Base-by-base conservation (phyloP, 495 filamentous ascomycete species). In the Rhizodiscina lignyota region DNA sequence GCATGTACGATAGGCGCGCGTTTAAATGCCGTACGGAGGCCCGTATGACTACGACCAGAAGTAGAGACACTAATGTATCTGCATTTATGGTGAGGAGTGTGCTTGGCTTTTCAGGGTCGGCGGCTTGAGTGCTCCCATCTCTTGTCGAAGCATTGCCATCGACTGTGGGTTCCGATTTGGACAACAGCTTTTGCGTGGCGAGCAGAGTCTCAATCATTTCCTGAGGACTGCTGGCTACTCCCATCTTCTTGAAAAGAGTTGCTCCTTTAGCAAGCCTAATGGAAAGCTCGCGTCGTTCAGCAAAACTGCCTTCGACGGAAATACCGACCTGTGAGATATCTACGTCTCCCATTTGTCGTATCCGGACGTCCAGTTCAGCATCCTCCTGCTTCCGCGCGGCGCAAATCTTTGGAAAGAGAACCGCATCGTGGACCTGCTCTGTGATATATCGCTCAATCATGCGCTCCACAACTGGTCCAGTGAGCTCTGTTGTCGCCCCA, bases 251-350 rank as follows among this genome's bases (percentile, higher is more conserved):
- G 54, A 96, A 94, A 39, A 84, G 81, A 31, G 92, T 83, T 4
- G 93, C 80, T 2, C 79, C 91, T 39, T 68, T 73, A 5, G 65
- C 62, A 4, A 99, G 62, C 18, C 83, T 68, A 11, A 67, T 58
- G 10, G 77, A 65, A 18, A 93, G 60, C 47, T 82, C 76, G 35
- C 76, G 68, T 48, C 84, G 92, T 8, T 68, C 77, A 41, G 61
- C 60, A 24, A 63, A 64, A 1, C 81, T 82, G 17, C 71, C 75
- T 37, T 83, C 78, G 29, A 91, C 77, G 12, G 68, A 62, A 28
- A 96, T 83, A 2, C 91, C 91, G 20, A 96, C 72, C 56, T 99
- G 91, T 2, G 83, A 83, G 28, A 99, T 77, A 50, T 99, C 89
- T 35, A 99, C 77, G 50, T 77, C 77, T 45, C 81, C 73, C 82